These are phyloP conservation scores for Colletotrichum costaricense DNA, from an alignment of 2,329 filamentous ascomycete species.

Conservation along the genomic window DNA sequence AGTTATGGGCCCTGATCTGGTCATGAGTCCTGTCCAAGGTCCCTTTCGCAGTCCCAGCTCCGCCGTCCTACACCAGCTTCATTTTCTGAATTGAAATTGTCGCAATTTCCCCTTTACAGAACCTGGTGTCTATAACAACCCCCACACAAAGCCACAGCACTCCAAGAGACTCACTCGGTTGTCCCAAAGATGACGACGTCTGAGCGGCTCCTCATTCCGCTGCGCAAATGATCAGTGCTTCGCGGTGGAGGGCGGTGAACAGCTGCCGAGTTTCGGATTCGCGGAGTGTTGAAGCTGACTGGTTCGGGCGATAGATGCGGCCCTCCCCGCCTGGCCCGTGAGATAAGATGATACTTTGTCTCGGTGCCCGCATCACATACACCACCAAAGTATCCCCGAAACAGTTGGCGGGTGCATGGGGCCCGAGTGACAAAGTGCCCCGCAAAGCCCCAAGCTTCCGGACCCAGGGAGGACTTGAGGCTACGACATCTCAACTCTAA, in stretches of 20 bases:
- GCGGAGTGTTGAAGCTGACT: slow-evolving; percentile 27
- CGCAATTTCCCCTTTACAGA: background rate
- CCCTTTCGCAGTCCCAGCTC: background rate
- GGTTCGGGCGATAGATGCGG: slow-evolving; percentile 16
- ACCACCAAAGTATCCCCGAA: background rate
- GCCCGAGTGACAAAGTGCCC: slow-evolving; percentile 22
- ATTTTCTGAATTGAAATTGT: background rate
- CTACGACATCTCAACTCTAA: slow-evolving; percentile 33
- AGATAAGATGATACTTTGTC: slow-evolving; percentile 19
- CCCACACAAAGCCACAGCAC: too few species aligned
- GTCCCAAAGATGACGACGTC: background rate
- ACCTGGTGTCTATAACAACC: background rate
- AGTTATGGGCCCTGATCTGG: background rate
- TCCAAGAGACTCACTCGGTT: background rate
- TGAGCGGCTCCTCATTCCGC: slow-evolving; percentile 14
- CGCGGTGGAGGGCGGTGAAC: slow-evolving; percentile 24
- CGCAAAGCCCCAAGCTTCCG: slow-evolving; percentile 31
- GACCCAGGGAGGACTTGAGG: slow-evolving; percentile 27
- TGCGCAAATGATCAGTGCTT: slow-evolving; percentile 27
- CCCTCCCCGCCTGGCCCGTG: background rate
- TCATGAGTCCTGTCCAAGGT: background rate
- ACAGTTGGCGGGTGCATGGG: slow-evolving; percentile 16
- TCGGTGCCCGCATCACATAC: background rate
- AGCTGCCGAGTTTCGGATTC: slow-evolving; percentile 34
- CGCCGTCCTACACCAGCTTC: background rate